Conservation (phyloP, 805 yeast species). For the Candida nanaspora region DNA sequence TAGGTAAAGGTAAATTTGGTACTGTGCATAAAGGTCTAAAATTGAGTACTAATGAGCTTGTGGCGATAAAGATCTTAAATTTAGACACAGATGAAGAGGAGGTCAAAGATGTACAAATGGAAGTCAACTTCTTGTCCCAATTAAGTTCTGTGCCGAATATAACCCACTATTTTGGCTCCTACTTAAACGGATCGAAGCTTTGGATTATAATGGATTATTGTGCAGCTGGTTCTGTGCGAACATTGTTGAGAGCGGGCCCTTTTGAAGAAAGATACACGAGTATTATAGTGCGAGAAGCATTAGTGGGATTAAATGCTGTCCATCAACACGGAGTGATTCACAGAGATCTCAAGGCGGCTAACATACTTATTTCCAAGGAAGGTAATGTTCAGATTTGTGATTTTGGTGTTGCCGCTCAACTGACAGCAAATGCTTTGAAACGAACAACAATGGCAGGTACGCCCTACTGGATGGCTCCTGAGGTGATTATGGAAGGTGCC, state of each 20-base stretch:
- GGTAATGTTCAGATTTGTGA: conserved; percentile 92
- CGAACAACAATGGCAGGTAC: conserved; percentile 95
- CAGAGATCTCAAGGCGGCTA: conserved; percentile 95
- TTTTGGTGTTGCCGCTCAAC: conserved; percentile 96
- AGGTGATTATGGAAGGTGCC: conserved; percentile 88
- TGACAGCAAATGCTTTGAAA: conserved; percentile 65
- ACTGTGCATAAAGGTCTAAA: conserved; percentile 86
- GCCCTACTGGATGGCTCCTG: conserved; percentile 99
- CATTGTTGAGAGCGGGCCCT: conserved; percentile 77
- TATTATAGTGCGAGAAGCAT: conserved; percentile 76
- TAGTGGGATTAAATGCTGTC: conserved; percentile 70
- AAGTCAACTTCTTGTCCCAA: conserved; percentile 78
- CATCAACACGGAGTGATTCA: conserved; percentile 91
- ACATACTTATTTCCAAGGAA: conserved; percentile 72
- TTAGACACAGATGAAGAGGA: conserved; percentile 92
- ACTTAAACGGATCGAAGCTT: conserved; percentile 58
- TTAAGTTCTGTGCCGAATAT: conserved; percentile 84
- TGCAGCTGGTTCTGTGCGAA: conserved; percentile 91
- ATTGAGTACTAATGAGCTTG: conserved; percentile 62
- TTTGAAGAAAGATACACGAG: conserved; percentile 80
- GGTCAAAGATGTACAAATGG: conserved; percentile 89
- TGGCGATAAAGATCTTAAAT: conserved; percentile 89
- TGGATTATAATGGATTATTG: conserved; percentile 94
- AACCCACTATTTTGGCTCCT: conserved; percentile 84
- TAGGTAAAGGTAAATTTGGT: conserved; percentile 96